Conservation (phyloP, 495 filamentous ascomycete species). For the Margaritispora aquatica region DNA sequence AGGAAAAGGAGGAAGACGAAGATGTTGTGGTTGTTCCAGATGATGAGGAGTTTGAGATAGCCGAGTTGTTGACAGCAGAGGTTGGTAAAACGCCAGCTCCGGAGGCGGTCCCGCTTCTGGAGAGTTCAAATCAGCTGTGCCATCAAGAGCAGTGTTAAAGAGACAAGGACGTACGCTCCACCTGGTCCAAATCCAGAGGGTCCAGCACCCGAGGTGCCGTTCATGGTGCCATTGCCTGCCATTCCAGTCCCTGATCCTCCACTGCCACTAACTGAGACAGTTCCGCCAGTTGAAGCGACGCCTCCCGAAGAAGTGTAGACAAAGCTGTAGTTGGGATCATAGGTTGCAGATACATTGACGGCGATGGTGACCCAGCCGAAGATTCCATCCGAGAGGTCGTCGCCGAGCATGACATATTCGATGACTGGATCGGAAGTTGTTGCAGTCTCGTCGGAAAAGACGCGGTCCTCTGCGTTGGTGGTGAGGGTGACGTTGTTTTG, state of each 20-base stretch:
- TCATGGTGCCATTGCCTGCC: background rate
- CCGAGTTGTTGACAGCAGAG: background rate
- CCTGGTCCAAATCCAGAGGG: background rate
- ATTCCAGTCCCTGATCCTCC: background rate
- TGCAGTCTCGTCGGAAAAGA: slow-evolving; percentile 38
- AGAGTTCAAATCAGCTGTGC: background rate
- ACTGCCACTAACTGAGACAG: background rate
- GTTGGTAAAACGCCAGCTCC: background rate
- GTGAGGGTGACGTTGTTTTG: slow-evolving; percentile 47
- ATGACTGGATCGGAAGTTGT: slow-evolving; percentile 48
- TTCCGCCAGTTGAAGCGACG: background rate
- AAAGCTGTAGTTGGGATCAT: slow-evolving; percentile 18
- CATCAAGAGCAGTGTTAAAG: background rate
- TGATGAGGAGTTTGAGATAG: background rate
- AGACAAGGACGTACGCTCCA: background rate
- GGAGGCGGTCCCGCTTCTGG: background rate
- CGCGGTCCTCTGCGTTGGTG: slow-evolving; percentile 42
- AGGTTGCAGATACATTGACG: slow-evolving; percentile 35
- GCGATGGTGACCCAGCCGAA: slow-evolving; percentile 50
- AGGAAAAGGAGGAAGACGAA: background rate
- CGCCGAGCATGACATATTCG: slow-evolving; percentile 47
- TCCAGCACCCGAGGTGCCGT: slow-evolving; percentile 4
- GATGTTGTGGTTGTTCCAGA: background rate
- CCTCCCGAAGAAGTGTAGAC: slow-evolving; percentile 10
- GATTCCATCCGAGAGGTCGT: slow-evolving; percentile 40